These are phyloP conservation scores for Climacium dendroides DNA, from an alignment of 225 moss, liverwort and hornwort species.

Conservation along the genomic window DNA sequence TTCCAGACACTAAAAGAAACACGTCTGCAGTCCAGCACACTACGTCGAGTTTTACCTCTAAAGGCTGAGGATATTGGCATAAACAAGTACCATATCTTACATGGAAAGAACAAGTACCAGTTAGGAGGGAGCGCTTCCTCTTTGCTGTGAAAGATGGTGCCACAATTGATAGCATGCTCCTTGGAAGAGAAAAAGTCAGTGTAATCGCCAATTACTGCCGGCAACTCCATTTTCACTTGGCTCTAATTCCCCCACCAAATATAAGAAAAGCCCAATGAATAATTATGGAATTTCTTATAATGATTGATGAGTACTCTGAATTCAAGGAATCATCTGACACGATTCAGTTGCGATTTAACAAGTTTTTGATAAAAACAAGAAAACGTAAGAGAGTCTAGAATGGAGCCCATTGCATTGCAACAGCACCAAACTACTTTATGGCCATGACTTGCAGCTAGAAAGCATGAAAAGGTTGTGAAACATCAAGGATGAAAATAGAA, in stretches of 20 bases:
- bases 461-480: neutral
- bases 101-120: slow-evolving; percentile 24
- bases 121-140: slow-evolving; percentile 79
- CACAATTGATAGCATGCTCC: slow-evolving; percentile 78
- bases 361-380: neutral
- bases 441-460: neutral
- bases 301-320: neutral
- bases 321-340: neutral
- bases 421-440: neutral
- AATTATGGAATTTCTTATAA: neutral
- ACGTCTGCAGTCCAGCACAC: neutral
- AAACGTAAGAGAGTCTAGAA: neutral
- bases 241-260: slow-evolving; percentile 19
- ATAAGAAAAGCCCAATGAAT: neutral
- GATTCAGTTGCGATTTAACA: neutral
- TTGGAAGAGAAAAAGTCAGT: slow-evolving; percentile 98
- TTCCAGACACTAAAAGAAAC: neutral
- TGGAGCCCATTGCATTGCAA: neutral
- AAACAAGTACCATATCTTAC: neutral
- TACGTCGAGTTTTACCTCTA: neutral
- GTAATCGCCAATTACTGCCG: slow-evolving; percentile 83
- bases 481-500: neutral
- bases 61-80: neutral
- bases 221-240: slow-evolving; percentile 86
- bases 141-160: slow-evolving; percentile 60